Evolutionary conservation across 2,329 filamentous ascomycete genomes (phyloP), one percentile per base, ranked within the genome.

Genomic region (Ustulina deusta): DNA sequence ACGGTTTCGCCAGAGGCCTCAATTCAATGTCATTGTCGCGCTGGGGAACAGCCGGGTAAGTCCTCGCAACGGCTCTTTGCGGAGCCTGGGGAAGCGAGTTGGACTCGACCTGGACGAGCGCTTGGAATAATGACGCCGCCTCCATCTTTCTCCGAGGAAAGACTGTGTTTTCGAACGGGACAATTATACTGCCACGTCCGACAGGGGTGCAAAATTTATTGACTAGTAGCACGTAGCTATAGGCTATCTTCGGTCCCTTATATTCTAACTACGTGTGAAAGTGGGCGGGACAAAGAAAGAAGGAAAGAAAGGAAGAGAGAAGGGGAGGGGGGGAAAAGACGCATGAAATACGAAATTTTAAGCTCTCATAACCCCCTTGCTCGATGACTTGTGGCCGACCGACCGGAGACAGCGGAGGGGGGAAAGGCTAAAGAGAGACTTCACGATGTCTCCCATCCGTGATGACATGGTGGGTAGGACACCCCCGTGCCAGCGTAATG

Each of bases 21-120:
- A 76, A 32, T 59, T 75, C 72, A 56, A 76, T 66, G 6, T 61
- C 62, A 15, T 76, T 72, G 38, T 71, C 67, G 6, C 68, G 71
- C 38, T 81, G 78, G 5, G 79, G 78, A 2, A 80, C 79, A 2
- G 82, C 79, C 0, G 79, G 79, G 34, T 82, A 80, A 0, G 77
- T 82, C 63, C 82, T 79, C 0, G 80, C 75, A 2, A 82, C 73
- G 29, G 77, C 79, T 63, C 75, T 81, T 60, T 72, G 59, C 20
- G 78, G 77, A 5, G 74, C 72, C 40, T 78, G 76, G 3, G 82
- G 81, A 5, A 78, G 66, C 7, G 68, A 68, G 49, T 70, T 71
- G 40, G 75, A 73, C 68, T 77, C 75, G 64, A 76, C 69, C 48
- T 74, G 69, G 40, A 77, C 72, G 55, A 77, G 73, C 3, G 70